Evolutionary conservation across 2,329 filamentous ascomycete species (phyloP), one percentile per base, ranked within the genome.

Genomic region (Aspergillus sclerotialis): DNA sequence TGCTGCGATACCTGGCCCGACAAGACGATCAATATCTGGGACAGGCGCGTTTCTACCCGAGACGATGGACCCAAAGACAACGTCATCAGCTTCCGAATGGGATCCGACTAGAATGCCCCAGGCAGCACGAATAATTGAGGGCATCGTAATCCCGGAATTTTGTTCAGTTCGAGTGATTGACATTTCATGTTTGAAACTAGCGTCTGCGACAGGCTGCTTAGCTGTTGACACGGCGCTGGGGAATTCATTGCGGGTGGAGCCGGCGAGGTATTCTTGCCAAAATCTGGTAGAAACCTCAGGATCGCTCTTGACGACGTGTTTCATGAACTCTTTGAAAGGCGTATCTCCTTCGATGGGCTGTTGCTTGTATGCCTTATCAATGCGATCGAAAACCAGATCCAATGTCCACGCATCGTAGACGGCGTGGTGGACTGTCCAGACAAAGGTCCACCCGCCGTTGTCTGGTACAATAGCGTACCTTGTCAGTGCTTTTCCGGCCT

Each of bases 21-120:
- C 32, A 3, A 43, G 28, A 10, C 21, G 23, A 12, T 37, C 25
- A n/a, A 35, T 24, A 10, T 21, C 34, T 17, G 34, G 26, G 7
- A 43, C 32, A 16, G 40, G 24, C n/a, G 29, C 32, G 11, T 35
- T 35, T 10, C 40, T 37, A 4, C 37, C 40, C 2, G 34, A 35
- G 5, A 37, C 31, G 14, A 35, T 35, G 16, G 11, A 19, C 9
- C 40, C 37, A 13, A 43, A 37, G 6, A 37, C 32, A 5, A 39
- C 37, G 16, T 39, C 33, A 3, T 39, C 32, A 2, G 37, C 29
- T 4, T 33, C 40, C 3, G 40, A 28, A 27, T 39, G 26, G 4
- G 28, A 27, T 7, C 25, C 28, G n/a, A 43, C 23, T 9, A 39
- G 19, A n/a, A 43, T 16, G 2, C 31, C 34, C 40, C 37, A 39